phyloP scores from a whole-genome alignment of 768 basidiomycete genomes.

The Austroboletus eburneus region DNA sequence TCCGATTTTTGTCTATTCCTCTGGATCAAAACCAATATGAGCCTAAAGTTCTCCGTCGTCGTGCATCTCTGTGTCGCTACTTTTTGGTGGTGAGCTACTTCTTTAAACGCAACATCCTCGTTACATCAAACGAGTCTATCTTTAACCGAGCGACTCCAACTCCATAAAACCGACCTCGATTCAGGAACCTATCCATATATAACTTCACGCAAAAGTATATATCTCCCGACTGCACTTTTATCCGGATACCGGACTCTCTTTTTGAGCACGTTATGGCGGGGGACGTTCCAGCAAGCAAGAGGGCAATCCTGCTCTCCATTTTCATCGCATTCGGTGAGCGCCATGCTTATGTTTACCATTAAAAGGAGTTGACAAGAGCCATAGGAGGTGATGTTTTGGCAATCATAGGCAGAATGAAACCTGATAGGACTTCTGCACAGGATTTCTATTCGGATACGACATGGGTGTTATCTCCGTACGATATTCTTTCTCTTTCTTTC shows the following conservation, averaged over 20 bases:
- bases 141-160: too few species aligned
- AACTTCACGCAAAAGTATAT: background rate
- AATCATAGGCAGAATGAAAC: background rate
- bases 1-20: too few species aligned
- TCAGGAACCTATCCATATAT: too few species aligned
- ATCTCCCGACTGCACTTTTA: background rate
- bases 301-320: slow-evolving; percentile 59
- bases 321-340: slow-evolving; percentile 71
- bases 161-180: too few species aligned
- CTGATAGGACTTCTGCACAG: slow-evolving; percentile 21
- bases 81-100: too few species aligned
- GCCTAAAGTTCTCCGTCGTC: too few species aligned
- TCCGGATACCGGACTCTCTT: background rate
- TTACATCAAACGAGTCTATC: too few species aligned
- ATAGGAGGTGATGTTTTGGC: slow-evolving; percentile 18
- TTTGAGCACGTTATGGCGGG: slow-evolving; percentile 20
- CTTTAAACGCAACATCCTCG: too few species aligned
- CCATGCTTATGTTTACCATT: background rate
- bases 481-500: background rate
- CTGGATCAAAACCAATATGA: too few species aligned
- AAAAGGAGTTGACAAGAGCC: background rate
- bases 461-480: slow-evolving; percentile 72
- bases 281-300: slow-evolving; percentile 57
- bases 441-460: slow-evolving; percentile 71
- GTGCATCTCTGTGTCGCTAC: too few species aligned